Conservation (phyloP, 495 filamentous ascomycete species). For the Xylaria curta region DNA sequence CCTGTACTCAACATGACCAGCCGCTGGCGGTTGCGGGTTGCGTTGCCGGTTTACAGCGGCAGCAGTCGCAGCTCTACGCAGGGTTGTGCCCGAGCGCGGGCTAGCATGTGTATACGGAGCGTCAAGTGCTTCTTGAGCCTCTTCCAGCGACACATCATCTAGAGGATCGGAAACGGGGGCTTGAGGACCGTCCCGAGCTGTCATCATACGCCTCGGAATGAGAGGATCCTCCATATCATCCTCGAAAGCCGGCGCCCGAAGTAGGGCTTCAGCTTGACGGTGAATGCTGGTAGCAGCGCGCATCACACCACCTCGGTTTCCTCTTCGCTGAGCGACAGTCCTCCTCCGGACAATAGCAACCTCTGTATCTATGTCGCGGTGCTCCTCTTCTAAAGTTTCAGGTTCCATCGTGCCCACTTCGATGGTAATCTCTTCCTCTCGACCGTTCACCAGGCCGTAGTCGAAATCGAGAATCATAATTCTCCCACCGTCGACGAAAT, state of each 20-base stretch:
- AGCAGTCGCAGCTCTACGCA: slow-evolving; percentile 80
- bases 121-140: slow-evolving; percentile 66
- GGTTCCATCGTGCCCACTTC: slow-evolving; percentile 76
- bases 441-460: slow-evolving; percentile 62
- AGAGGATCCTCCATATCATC: slow-evolving; percentile 51
- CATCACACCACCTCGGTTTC: slow-evolving; percentile 45
- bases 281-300: slow-evolving; percentile 41
- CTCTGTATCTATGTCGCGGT: slow-evolving; percentile 78
- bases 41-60: slow-evolving; percentile 71
- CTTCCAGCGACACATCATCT: slow-evolving; percentile 45
- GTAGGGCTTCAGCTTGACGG: slow-evolving; percentile 51
- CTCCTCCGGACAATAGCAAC: slow-evolving; percentile 81
- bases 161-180: slow-evolving; percentile 23
- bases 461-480: slow-evolving; percentile 80
- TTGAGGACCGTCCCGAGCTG: slow-evolving; percentile 30
- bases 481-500: slow-evolving; percentile 80
- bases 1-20: slow-evolving; percentile 54
- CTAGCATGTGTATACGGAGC: slow-evolving; percentile 79
- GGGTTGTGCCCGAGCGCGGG: slow-evolving; percentile 75
- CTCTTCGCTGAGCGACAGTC: slow-evolving; percentile 67
- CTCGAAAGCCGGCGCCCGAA: slow-evolving; percentile 50
- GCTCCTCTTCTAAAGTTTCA: slow-evolving; percentile 74
- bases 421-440: slow-evolving; percentile 63
- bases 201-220: slow-evolving; percentile 47
- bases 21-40: slow-evolving; percentile 53